Percentiles rank a stretch among this genome's conserved stretches.
Conservation (phyloP, 257 asterid genomes). For the Haberlea rhodopensis region DNA sequence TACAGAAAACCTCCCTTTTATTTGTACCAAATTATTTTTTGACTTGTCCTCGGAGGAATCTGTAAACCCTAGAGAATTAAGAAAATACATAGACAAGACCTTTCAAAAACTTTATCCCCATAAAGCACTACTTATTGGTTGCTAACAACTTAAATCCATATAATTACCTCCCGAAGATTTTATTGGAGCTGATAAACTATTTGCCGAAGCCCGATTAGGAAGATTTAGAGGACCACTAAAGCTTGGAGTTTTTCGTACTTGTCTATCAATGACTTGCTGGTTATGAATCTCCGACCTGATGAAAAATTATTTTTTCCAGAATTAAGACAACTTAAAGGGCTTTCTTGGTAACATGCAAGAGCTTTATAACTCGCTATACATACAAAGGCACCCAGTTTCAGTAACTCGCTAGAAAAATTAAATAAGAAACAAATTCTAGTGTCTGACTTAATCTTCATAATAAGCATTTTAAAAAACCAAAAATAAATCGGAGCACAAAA, state of each 20-base stretch:
- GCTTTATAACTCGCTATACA: slow-evolving; percentile 12
- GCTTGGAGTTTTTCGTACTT: slow-evolving; percentile 77
- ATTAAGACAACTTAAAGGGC: slow-evolving; percentile 18
- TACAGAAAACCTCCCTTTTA: slow-evolving; percentile 96
- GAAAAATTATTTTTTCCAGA: slow-evolving; percentile 25
- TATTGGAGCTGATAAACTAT: slow-evolving; percentile 98
- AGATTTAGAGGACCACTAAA: slow-evolving; percentile 94
- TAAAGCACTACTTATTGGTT: slow-evolving; percentile 16
- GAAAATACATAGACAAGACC: slow-evolving; percentile 15
- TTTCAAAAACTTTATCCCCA: slow-evolving; percentile 13
- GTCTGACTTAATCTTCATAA: slow-evolving; percentile 1
- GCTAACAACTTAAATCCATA: slow-evolving; percentile 22
- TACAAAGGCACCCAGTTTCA: slow-evolving; percentile 9
- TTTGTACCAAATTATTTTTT: slow-evolving; percentile 83
- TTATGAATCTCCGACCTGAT: slow-evolving; percentile 67
- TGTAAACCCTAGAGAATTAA: slow-evolving; percentile 55
- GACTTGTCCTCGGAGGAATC: slow-evolving; percentile 88
- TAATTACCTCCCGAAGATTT: slow-evolving; percentile 89
- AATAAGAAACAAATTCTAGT: neutral
- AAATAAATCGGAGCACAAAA: neutral
- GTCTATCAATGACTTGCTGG: slow-evolving; percentile 59
- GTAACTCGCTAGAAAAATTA: slow-evolving; percentile 15
- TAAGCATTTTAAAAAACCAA: slow-evolving; percentile 7
- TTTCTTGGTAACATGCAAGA: slow-evolving; percentile 23
- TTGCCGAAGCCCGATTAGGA: slow-evolving; percentile 95